These are phyloP conservation scores for Phialemonium atrogriseum DNA, from an alignment of 2,329 filamentous ascomycete species.

Conservation along the genomic window DNA sequence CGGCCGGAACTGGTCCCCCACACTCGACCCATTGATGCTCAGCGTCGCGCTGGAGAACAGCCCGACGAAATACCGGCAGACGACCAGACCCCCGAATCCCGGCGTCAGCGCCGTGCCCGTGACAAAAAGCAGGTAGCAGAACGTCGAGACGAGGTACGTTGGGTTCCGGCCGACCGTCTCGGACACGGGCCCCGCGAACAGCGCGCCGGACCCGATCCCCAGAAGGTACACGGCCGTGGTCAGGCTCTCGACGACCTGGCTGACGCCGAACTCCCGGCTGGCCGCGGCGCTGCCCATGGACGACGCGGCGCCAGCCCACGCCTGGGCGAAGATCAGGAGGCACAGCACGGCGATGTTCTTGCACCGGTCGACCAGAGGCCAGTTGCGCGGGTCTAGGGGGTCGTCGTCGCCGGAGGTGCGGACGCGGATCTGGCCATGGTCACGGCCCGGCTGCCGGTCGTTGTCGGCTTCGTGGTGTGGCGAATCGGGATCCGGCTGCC, in stretches of 20 bases:
- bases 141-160: conserved; percentile 37
- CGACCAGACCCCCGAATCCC: conserved; percentile 35
- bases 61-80: conserved; percentile 40
- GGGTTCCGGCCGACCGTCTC: conserved; percentile 39
- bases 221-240: conserved; percentile 37
- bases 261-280: conserved; percentile 30
- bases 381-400: conserved; percentile 35
- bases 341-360: conserved; percentile 25
- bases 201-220: conserved; percentile 37
- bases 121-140: conserved; percentile 38
- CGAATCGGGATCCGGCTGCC: conserved; percentile 2
- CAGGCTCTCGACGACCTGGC: conserved; percentile 32
- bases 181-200: conserved; percentile 38
- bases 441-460: not conserved
- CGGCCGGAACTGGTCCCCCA: conserved; percentile 38
- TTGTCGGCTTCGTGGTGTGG: conserved; percentile 3
- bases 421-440: conserved; percentile 11
- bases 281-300: conserved; percentile 33
- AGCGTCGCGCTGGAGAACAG: conserved; percentile 27
- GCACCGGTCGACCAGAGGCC: conserved; percentile 21
- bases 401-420: conserved; percentile 26
- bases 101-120: conserved; percentile 37
- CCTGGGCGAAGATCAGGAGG: conserved; percentile 37
- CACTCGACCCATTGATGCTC: conserved; percentile 31
- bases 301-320: conserved; percentile 38